Percentiles rank a stretch among this genome's conserved stretches.
Evolutionary conservation across 192 early-diverging fungal genomes (phyloP).

Genomic region (Phlyctochytrium arcticum): DNA sequence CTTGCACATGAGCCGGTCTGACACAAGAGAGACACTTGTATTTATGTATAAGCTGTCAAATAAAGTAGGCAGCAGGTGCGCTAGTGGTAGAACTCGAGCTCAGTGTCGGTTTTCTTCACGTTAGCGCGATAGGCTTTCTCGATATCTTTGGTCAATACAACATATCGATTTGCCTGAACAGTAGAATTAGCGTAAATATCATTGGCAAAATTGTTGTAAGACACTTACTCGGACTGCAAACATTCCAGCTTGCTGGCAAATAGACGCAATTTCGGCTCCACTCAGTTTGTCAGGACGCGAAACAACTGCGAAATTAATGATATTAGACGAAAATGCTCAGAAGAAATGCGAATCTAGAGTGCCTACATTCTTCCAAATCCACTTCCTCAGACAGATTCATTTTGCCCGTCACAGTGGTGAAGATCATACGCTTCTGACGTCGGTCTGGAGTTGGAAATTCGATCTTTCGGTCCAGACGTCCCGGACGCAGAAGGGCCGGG

Average conservation of each 20-base stretch:
- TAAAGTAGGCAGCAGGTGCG: no score
- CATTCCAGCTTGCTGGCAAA: slow-evolving; percentile 98
- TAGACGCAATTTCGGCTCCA: slow-evolving; percentile 96
- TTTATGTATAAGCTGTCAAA: no score
- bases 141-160: slow-evolving; percentile 89
- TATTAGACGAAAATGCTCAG: no score
- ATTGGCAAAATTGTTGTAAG: not conserved
- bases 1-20: slow-evolving; percentile 9
- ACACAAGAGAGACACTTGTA: no score
- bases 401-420: slow-evolving; percentile 89
- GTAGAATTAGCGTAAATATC: not conserved
- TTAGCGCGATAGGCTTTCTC: slow-evolving; percentile 94
- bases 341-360: not conserved
- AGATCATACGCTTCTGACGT: slow-evolving; percentile 95
- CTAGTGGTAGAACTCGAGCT: slow-evolving; percentile 97
- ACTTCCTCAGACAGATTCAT: slow-evolving; percentile 99
- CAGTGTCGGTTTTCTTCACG: slow-evolving; percentile 92
- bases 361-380: slow-evolving; percentile 92
- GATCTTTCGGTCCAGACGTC: slow-evolving; percentile 96
- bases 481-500: slow-evolving; percentile 94
- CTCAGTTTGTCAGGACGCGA: slow-evolving; percentile 94
- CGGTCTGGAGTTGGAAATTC: slow-evolving; percentile 98
- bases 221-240: slow-evolving; percentile 85
- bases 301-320: slow-evolving; percentile 72
- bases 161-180: slow-evolving; percentile 81